phyloP scores from a whole-genome alignment of 495 filamentous ascomycete genomes.

The Lasiosphaeris hirsuta region DNA sequence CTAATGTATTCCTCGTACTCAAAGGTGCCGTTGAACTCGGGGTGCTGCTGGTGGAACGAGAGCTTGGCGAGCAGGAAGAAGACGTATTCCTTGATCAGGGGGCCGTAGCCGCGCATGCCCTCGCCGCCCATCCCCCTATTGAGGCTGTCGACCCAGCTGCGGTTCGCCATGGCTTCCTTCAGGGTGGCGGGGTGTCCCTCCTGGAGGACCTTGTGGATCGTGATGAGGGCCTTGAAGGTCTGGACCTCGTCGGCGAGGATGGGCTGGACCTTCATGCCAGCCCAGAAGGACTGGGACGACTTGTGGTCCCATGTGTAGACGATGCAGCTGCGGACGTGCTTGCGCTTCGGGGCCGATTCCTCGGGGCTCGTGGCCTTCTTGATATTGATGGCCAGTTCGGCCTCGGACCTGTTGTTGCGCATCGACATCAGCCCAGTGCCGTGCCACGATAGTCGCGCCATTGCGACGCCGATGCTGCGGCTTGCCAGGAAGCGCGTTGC shows the following conservation, averaged over 20 bases:
- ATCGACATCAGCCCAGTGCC: constrained; percentile 8
- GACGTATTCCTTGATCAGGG: constrained; percentile 92
- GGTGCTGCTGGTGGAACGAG: constrained; percentile 90
- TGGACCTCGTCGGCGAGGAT: constrained; percentile 94
- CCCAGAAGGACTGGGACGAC: constrained; percentile 93
- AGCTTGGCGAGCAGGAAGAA: constrained; percentile 91
- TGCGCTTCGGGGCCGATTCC: constrained; percentile 94
- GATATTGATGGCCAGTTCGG: constrained; percentile 92
- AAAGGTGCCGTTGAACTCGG: constrained; percentile 97
- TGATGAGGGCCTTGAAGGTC: constrained; percentile 90
- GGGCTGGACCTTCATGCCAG: constrained; percentile 98
- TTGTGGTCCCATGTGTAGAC: constrained; percentile 99
- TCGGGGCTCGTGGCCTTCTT: constrained; percentile 94
- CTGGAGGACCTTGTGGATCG: constrained; percentile 92
- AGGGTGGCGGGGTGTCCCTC: constrained; percentile 89
- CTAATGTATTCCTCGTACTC: constrained; percentile 99
- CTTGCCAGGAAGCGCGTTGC: not conserved
- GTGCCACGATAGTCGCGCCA: too few relatives aligned
- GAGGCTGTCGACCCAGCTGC: constrained; percentile 89
- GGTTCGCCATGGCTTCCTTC: constrained; percentile 83
- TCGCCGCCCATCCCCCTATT: constrained; percentile 80
- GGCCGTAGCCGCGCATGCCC: constrained; percentile 85
- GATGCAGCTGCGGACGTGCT: constrained; percentile 97
- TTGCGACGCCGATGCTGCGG: not conserved
- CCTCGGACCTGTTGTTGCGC: constrained; percentile 66